Percentiles rank a stretch among this genome's conserved stretches.
These are phyloP conservation scores for Verticillium alfalfae DNA, from an alignment of 2,329 filamentous ascomycete genomes.

Conservation along the genomic window DNA sequence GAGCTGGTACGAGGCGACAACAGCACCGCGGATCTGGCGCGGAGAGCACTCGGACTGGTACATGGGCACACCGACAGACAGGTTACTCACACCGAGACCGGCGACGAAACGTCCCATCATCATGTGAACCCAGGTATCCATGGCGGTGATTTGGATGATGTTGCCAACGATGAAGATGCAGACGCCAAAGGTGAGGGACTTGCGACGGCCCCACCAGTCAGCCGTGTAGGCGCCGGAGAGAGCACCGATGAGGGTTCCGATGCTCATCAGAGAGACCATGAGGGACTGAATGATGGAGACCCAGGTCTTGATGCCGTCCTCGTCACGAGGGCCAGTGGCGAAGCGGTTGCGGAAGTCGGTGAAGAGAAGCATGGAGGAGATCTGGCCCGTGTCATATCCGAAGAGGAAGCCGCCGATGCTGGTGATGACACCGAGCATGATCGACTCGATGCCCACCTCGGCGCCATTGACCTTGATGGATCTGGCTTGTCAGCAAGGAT, in stretches of 20 bases:
- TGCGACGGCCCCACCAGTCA: conserved; percentile 52
- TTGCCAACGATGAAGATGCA: conserved; percentile 59
- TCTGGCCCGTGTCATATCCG: conserved; percentile 59
- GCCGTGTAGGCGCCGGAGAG: conserved; percentile 48
- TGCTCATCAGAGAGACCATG: conserved; percentile 51
- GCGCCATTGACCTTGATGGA: conserved; percentile 36
- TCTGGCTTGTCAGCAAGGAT: conserved; percentile 14
- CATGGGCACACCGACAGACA: conserved; percentile 62
- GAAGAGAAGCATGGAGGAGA: conserved; percentile 45
- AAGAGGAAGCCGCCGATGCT: conserved; percentile 58
- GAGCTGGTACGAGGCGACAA: conserved; percentile 67
- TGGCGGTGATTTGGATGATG: conserved; percentile 58
- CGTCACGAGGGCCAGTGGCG: conserved; percentile 30
- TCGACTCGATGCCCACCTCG: conserved; percentile 31
- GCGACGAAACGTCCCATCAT: conserved; percentile 61
- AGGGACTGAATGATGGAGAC: conserved; percentile 39
- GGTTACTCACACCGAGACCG: conserved; percentile 61
- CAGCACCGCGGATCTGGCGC: conserved; percentile 55
- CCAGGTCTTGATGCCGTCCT: conserved; percentile 31
- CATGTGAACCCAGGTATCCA: conserved; percentile 56
- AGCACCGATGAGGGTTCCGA: conserved; percentile 50
- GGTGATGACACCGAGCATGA: conserved; percentile 43
- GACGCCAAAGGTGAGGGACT: conserved; percentile 46
- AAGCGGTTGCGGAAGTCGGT: conserved; percentile 52
- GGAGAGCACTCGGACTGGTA: conserved; percentile 62